Evolutionary conservation across 2,329 filamentous ascomycete species (phyloP), one percentile per base, ranked within the genome.

Genomic region (Escovopsis weberi): DNA sequence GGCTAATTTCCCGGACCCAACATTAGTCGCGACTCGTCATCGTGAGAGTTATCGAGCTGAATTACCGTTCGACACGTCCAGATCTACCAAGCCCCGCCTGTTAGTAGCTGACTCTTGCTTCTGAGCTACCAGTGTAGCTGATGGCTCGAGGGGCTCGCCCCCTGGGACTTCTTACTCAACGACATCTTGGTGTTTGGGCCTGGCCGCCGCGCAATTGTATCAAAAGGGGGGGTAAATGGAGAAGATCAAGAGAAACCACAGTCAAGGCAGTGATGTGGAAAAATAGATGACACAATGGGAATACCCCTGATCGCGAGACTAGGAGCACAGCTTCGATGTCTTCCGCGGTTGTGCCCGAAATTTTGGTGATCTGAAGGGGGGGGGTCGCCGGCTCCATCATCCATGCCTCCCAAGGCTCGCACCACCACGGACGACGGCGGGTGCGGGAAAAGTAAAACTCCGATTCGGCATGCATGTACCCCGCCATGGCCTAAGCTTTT

Each of bases 51-150:
- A 42, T 23, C 23, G 23, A 37, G 39, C 38, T 39, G 44, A 32
- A 61, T 57, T 83, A 89, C 84, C 84, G 63, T 88, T 85, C 49
- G 81, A 82, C 67, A 88, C 69, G 69, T 89, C 84, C 61, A 89
- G 70, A 69, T 89, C 84, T 88, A 57, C 48, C 28, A 11, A 32
- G 28, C 8, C 11, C 28, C 47, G 43, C 26, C 43, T 61, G 57
- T 65, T 59, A 66, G 62, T 58, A 23, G 28, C 53, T 53, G 40
- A 46, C 49, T 50, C 53, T 48, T 53, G 45, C 45, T 43, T 39
- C 32, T 42, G 34, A 10, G 37, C 49, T 42, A 44, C 23, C 23
- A 23, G 23, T 49, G 50, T 48, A 52, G 28, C 7, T 32, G 1
- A 11, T 32, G 8, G 35, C 10, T 23, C 18, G 34, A 15, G 10